Conservation (phyloP, 345 rosid species). For the Rhodamnia rubescens region DNA sequence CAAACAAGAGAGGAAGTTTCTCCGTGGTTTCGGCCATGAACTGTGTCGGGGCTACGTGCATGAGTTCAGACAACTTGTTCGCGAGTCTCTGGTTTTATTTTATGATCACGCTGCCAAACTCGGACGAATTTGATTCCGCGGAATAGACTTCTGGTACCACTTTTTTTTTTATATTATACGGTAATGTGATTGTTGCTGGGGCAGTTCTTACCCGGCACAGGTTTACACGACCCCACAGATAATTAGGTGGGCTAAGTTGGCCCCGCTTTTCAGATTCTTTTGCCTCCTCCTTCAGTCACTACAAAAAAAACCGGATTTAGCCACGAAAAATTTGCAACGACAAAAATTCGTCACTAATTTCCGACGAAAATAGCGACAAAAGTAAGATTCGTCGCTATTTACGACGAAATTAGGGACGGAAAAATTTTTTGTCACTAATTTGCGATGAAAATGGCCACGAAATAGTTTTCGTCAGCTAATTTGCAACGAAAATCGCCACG, state of each 20-base stretch:
- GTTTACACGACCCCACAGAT: neutral
- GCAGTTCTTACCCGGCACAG: neutral
- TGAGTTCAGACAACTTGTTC: neutral
- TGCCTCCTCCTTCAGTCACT: too few relatives aligned
- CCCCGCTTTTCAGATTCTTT: too few relatives aligned
- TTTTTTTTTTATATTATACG: neutral
- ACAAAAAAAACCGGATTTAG: too few relatives aligned
- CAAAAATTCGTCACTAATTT: too few relatives aligned
- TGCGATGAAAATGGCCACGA: too few relatives aligned
- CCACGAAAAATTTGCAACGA: too few relatives aligned
- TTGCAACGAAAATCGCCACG: too few relatives aligned
- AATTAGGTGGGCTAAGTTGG: neutral
- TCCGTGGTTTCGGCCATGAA: neutral
- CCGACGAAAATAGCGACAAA: too few relatives aligned
- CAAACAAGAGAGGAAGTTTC: neutral
- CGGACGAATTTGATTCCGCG: neutral
- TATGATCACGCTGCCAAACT: neutral
- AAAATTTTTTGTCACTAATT: too few relatives aligned
- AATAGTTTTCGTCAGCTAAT: too few relatives aligned
- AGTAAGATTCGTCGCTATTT: too few relatives aligned
- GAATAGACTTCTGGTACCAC: neutral
- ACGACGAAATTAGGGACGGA: too few relatives aligned
- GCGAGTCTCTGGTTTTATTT: neutral
- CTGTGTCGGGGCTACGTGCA: neutral
- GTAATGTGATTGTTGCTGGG: neutral